phyloP scores from a whole-genome alignment of 2,329 filamentous ascomycete species.

The Cercospora zeina region DNA sequence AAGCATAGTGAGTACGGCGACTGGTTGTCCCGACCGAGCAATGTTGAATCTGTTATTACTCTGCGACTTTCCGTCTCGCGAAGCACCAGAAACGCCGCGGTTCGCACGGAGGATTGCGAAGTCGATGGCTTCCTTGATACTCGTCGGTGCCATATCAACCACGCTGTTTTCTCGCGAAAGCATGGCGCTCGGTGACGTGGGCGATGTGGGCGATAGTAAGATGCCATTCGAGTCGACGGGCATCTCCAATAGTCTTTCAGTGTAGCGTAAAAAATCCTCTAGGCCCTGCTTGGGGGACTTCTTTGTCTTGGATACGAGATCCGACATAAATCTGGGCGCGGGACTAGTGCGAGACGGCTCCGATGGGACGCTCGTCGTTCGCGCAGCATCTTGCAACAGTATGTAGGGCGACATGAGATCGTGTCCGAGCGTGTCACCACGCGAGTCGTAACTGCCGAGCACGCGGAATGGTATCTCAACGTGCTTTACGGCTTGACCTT shows the following conservation, averaged over 20 bases:
- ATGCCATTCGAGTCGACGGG: slow-evolving; percentile 58
- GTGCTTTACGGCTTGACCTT: slow-evolving; percentile 79
- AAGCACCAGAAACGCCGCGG: slow-evolving; percentile 60
- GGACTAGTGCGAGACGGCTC: slow-evolving; percentile 18
- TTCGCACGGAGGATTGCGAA: slow-evolving; percentile 79
- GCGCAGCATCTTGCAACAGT: slow-evolving; percentile 78
- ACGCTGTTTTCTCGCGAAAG: slow-evolving; percentile 43
- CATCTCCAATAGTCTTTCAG: slow-evolving; percentile 69
- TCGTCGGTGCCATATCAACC: slow-evolving; percentile 53
- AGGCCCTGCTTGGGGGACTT: slow-evolving; percentile 41
- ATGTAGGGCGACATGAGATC: slow-evolving; percentile 95
- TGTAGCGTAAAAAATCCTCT: slow-evolving; percentile 72
- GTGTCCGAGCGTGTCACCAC: slow-evolving; percentile 86
- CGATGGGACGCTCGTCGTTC: slow-evolving; percentile 46
- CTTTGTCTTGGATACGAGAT: slow-evolving; percentile 41
- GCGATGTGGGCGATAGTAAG: slow-evolving; percentile 71
- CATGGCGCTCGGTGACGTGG: slow-evolving; percentile 54
- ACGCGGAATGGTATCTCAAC: slow-evolving; percentile 92
- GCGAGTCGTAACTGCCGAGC: slow-evolving; percentile 84
- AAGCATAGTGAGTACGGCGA: slow-evolving; percentile 85
- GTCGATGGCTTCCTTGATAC: slow-evolving; percentile 81
- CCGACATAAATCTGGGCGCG: slow-evolving; percentile 25
- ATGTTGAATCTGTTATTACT: slow-evolving; percentile 96
- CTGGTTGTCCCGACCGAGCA: slow-evolving; percentile 83
- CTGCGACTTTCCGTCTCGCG: slow-evolving; percentile 57